Conservation (phyloP, 768 basidiomycete genomes). For the Xerocomus spinulosus region DNA sequence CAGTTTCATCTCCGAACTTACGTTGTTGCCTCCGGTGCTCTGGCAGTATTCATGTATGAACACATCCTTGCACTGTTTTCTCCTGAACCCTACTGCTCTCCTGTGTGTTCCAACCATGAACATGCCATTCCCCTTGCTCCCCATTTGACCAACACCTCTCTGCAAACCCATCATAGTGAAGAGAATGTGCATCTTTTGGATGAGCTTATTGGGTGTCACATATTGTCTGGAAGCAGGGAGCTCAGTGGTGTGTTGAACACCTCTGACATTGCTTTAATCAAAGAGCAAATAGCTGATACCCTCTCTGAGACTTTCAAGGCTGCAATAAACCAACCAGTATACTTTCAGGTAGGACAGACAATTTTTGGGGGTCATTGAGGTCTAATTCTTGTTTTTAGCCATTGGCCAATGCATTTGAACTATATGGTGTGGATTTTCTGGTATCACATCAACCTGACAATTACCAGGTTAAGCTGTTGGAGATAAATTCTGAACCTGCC, state of each 20-base stretch:
- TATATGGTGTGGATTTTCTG: conserved; percentile 93
- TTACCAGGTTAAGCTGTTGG: conserved; percentile 71
- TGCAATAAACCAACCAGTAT: conserved; percentile 71
- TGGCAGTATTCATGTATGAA: conserved; percentile 76
- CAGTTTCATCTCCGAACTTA: conserved; percentile 96
- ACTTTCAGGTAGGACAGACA: conserved; percentile 65
- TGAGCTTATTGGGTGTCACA: conserved; percentile 66
- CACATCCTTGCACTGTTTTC: conserved; percentile 89
- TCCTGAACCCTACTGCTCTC: conserved; percentile 57
- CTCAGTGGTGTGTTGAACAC: conserved; percentile 21
- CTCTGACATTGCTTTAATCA: conserved; percentile 46
- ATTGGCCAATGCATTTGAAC: conserved; percentile 88
- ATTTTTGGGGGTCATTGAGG: not conserved
- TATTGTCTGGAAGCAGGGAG: conserved; percentile 36
- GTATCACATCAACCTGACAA: conserved; percentile 44
- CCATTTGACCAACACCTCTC: conserved; percentile 90
- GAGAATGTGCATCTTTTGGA: conserved; percentile 71
- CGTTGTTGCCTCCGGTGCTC: conserved; percentile 69
- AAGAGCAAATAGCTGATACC: conserved; percentile 57
- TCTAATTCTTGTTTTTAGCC: conserved; percentile 42
- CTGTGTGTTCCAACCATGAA: conserved; percentile 31
- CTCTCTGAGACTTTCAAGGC: conserved; percentile 84
- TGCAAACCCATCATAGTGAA: conserved; percentile 67
- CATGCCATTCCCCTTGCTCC: conserved; percentile 42
- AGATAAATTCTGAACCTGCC: conserved; percentile 94